Percentiles rank a stretch among this genome's conserved stretches.
These are phyloP conservation scores for Marasmius fiardii DNA, from an alignment of 1,284 basidiomycete genomes.

Conservation along the genomic window DNA sequence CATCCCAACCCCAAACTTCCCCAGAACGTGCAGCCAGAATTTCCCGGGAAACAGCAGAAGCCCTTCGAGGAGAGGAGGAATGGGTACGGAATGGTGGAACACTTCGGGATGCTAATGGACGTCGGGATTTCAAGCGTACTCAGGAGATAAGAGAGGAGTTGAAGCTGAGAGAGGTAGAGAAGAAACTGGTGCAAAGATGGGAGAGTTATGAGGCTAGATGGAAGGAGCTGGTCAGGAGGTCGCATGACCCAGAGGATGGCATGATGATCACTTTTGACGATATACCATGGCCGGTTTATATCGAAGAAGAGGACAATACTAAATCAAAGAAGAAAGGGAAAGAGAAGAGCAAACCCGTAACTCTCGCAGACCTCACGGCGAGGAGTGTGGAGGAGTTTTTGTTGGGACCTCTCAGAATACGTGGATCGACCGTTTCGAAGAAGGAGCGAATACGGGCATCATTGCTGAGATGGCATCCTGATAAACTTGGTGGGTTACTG, in stretches of 20 bases:
- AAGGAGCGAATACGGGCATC: slow-evolving; percentile 57
- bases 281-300: slow-evolving; percentile 54
- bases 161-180: slow-evolving; percentile 36
- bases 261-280: slow-evolving; percentile 33
- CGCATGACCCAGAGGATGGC: slow-evolving; percentile 7
- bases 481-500: slow-evolving; percentile 57
- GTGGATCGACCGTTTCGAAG: slow-evolving; percentile 35
- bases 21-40: not conserved
- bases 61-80: slow-evolving; percentile 44
- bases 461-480: slow-evolving; percentile 71
- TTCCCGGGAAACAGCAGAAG: slow-evolving; percentile 26
- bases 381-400: slow-evolving; percentile 51
- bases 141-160: slow-evolving; percentile 40
- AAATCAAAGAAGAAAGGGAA: slow-evolving; percentile 14
- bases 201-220: slow-evolving; percentile 47
- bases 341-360: slow-evolving; percentile 15
- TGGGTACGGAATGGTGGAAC: slow-evolving; percentile 59
- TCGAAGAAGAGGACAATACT: not conserved
- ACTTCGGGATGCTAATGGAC: slow-evolving; percentile 46
- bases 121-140: slow-evolving; percentile 47
- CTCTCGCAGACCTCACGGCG: slow-evolving; percentile 36
- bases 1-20: not conserved
- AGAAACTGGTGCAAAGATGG: slow-evolving; percentile 38
- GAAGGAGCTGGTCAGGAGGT: slow-evolving; percentile 30
- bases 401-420: slow-evolving; percentile 41